A percentile compares a stretch with the other conserved stretches of the same genome.
These are phyloP conservation scores for Rhizophagus clarus DNA, from an alignment of 192 early-diverging fungal species.

Conservation along the genomic window DNA sequence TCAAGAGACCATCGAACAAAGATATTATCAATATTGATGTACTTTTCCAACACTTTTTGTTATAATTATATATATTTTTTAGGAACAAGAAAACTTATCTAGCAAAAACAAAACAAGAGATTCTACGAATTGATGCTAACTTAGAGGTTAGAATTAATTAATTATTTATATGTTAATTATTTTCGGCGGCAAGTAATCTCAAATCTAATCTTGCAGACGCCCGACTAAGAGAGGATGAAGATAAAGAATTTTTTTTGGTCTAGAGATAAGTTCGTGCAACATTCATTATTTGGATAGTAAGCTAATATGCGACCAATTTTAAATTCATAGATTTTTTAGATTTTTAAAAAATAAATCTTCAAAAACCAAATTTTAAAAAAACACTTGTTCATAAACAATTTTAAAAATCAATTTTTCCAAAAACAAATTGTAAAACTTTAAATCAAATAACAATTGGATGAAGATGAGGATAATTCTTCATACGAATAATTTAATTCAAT, in stretches of 20 bases:
- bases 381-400: no score
- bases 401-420: no score
- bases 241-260: constrained; percentile 58
- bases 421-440: no score
- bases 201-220: constrained; percentile 42
- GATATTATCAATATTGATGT: constrained; percentile 31
- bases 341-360: no score
- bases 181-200: constrained; percentile 43
- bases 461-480: no score
- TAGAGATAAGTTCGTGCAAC: no score
- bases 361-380: no score
- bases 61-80: constrained; percentile 38
- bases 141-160: constrained; percentile 14
- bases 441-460: no score
- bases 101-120: background rate
- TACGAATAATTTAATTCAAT: no score
- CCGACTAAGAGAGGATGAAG: constrained; percentile 74
- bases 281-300: no score
- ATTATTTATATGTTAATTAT: constrained; percentile 24
- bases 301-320: no score
- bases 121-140: background rate
- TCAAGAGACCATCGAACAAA: constrained; percentile 47
- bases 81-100: constrained; percentile 43
- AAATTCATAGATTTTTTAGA: no score
- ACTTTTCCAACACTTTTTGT: constrained; percentile 34